phyloP scores from a whole-genome alignment of 108 stramenopile species.

The Fragilaria radians region DNA sequence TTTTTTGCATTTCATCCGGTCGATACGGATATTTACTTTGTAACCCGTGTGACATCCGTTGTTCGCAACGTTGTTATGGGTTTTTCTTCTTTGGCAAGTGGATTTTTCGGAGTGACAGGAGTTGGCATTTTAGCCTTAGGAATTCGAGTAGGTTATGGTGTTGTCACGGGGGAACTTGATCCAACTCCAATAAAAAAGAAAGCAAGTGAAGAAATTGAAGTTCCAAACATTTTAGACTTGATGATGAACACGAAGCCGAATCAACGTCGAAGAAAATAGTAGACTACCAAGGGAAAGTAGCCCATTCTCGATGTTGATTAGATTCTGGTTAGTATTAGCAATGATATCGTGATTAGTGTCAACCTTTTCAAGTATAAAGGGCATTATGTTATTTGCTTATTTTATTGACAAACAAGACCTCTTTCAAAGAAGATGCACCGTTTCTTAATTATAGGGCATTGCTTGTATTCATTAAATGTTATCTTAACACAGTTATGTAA shows the following conservation, averaged over 20 bases:
- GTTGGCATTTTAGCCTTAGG: conserved; percentile 70
- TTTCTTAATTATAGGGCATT: too few relatives aligned
- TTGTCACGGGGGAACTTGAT: conserved; percentile 69
- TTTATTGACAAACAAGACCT: too few relatives aligned
- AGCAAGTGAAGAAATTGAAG: conserved; percentile 32
- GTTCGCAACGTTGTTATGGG: conserved; percentile 78
- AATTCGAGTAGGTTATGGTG: conserved; percentile 65
- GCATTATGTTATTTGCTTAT: too few relatives aligned
- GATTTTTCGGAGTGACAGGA: conserved; percentile 76
- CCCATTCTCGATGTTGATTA: too few relatives aligned
- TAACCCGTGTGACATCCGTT: conserved; percentile 41
- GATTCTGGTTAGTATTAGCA: too few relatives aligned
- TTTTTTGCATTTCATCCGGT: conserved; percentile 60
- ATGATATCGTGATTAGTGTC: too few relatives aligned
- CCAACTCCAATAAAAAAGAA: conserved; percentile 61
- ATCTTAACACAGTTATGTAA: too few relatives aligned
- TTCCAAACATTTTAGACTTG: conserved; percentile 69
- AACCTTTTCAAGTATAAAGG: too few relatives aligned
- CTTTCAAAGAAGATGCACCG: too few relatives aligned
- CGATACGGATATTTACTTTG: conserved; percentile 56
- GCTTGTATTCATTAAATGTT: too few relatives aligned
- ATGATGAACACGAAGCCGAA: conserved; percentile 74
- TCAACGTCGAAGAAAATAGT: too few relatives aligned
- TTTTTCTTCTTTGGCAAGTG: conserved; percentile 55
- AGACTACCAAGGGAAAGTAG: too few relatives aligned